phyloP scores from a whole-genome alignment of 179 eudicot genomes.

The Drosera spatulata region DNA sequence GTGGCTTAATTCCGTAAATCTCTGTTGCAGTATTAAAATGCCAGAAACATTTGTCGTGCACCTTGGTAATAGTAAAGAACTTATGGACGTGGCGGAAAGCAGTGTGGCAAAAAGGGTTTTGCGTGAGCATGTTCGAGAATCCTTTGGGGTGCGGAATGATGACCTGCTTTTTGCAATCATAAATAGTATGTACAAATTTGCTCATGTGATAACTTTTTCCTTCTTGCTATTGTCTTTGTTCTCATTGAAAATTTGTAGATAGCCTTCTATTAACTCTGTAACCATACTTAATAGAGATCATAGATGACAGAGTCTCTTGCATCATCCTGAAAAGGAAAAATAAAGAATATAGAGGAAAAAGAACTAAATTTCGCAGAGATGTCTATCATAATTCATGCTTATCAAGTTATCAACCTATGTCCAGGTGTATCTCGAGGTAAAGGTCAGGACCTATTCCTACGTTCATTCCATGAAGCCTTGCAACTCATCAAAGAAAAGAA shows the following conservation, averaged over 20 bases:
- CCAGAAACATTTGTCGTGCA: conserved; percentile 88
- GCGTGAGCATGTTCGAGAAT: conserved; percentile 87
- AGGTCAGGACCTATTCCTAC: conserved; percentile 89
- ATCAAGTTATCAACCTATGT: not conserved
- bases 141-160: conserved; percentile 80
- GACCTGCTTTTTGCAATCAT: conserved; percentile 75
- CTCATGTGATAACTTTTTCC: not conserved
- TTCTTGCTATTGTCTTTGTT: not conserved
- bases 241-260: not conserved
- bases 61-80: conserved; percentile 95
- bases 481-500: conserved; percentile 63
- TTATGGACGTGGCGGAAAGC: conserved; percentile 86
- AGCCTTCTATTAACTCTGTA: no score
- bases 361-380: no score
- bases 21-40: conserved; percentile 69
- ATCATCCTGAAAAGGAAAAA: no score
- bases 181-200: conserved; percentile 52
- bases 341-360: no score
- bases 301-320: no score
- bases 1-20: no score
- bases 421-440: conserved; percentile 96
- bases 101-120: conserved; percentile 82
- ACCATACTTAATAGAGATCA: no score
- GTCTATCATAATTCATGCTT: no score
- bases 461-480: conserved; percentile 73